Evolutionary conservation across 208 protist genomes (phyloP).

Genomic region (Leishmania braziliensis): DNA sequence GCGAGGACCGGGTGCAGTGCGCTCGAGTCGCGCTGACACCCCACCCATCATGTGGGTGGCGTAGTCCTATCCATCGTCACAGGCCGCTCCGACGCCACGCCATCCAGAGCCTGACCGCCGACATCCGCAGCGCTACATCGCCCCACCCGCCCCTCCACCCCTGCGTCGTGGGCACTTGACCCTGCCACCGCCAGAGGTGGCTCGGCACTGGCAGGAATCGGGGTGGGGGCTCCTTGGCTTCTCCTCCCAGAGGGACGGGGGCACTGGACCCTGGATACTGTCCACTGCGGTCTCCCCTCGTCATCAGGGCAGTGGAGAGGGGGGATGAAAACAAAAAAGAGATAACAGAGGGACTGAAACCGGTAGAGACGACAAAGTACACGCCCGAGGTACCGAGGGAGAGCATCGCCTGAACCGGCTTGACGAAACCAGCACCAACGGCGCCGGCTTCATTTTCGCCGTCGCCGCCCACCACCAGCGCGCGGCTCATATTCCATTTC

Average conservation of each 20-base stretch:
- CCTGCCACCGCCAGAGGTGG: too few relatives aligned
- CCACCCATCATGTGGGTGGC: not conserved
- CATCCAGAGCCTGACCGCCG: not conserved
- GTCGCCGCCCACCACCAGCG: slow-evolving; percentile 66
- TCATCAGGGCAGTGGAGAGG: not conserved
- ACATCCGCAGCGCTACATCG: not conserved
- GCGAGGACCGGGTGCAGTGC: not conserved
- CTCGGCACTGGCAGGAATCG: too few relatives aligned
- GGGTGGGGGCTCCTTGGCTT: too few relatives aligned
- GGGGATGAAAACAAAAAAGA: not conserved
- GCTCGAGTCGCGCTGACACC: not conserved
- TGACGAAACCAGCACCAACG: slow-evolving; percentile 67
- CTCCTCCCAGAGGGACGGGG: too few relatives aligned
- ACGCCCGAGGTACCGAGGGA: slow-evolving; percentile 85
- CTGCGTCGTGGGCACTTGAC: too few relatives aligned
- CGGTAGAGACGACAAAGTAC: slow-evolving; percentile 71
- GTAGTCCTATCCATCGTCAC: not conserved
- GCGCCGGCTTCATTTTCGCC: slow-evolving; percentile 81
- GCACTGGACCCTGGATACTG: too few relatives aligned
- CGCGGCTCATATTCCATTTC: slow-evolving; percentile 61
- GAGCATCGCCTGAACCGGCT: slow-evolving; percentile 78
- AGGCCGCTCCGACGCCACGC: not conserved
- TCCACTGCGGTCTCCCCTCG: not conserved
- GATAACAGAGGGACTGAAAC: not conserved
- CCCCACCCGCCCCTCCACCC: not conserved